Percentiles rank a stretch among this genome's conserved stretches.
These are phyloP conservation scores for Colletotrichum sp. DNA, from an alignment of 2,329 filamentous ascomycete species.

Conservation along the genomic window DNA sequence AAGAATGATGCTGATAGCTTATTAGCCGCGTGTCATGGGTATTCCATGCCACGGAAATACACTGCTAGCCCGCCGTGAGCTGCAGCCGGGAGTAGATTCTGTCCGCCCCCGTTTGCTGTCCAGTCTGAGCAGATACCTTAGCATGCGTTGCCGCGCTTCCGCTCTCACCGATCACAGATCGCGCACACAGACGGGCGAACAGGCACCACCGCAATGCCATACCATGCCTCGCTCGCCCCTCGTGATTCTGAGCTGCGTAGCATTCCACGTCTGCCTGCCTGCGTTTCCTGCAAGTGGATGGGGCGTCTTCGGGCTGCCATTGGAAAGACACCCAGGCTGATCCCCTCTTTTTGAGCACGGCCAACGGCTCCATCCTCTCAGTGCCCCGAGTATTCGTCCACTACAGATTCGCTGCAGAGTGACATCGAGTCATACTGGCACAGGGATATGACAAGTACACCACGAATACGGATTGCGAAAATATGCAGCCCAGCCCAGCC, in stretches of 20 bases:
- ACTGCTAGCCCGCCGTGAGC: neutral
- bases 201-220: neutral
- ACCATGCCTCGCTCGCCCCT: neutral
- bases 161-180: neutral
- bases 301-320: neutral
- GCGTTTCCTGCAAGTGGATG: neutral
- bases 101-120: neutral
- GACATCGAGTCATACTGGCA: neutral
- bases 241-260: neutral
- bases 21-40: neutral
- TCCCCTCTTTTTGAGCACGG: constrained; percentile 9
- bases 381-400: neutral
- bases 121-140: neutral
- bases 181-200: neutral
- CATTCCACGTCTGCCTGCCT: neutral
- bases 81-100: neutral
- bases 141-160: neutral
- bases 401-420: neutral
- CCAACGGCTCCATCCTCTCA: neutral
- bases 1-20: neutral
- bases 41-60: neutral
- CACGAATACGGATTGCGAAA: neutral
- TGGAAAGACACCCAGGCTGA: neutral
- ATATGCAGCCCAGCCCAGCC: neutral
- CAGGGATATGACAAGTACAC: neutral